A percentile compares a stretch with the other conserved stretches of the same genome.
Conservation (phyloP, 2,329 filamentous ascomycete genomes). For the Talaromyces islandicus region DNA sequence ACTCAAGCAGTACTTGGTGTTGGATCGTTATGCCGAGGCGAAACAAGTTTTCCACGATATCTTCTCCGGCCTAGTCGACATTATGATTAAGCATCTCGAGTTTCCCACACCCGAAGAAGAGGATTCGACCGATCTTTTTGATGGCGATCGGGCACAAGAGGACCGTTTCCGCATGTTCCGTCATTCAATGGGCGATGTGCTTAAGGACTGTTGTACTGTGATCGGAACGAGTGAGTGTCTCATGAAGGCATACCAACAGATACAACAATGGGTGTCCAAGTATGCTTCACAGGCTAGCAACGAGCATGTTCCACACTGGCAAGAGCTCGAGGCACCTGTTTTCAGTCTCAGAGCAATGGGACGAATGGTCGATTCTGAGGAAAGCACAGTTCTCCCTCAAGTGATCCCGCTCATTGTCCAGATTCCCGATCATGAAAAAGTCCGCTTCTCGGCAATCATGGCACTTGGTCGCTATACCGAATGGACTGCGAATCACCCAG, state of each 20-base stretch:
- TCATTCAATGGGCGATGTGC: constrained; percentile 93
- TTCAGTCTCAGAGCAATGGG: constrained; percentile 96
- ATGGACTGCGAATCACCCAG: constrained; percentile 91
- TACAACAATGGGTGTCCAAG: constrained; percentile 80
- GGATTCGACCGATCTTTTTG: constrained; percentile 73
- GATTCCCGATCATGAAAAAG: constrained; percentile 91
- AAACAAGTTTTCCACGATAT: constrained; percentile 71
- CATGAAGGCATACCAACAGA: constrained; percentile 76
- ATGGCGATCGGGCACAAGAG: constrained; percentile 90
- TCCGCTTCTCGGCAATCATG: constrained; percentile 98
- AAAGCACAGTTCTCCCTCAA: constrained; percentile 79
- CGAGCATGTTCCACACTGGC: constrained; percentile 83
- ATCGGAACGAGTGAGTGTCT: constrained; percentile 90
- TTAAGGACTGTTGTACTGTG: constrained; percentile 95
- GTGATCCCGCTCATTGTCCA: constrained; percentile 91
- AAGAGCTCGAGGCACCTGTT: constrained; percentile 87
- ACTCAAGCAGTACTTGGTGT: constrained; percentile 87
- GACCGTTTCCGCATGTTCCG: constrained; percentile 96
- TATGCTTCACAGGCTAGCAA: constrained; percentile 71
- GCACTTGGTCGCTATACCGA: constrained; percentile 93
- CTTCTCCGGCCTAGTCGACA: constrained; percentile 83
- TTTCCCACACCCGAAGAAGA: constrained; percentile 74
- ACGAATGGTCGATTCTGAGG: constrained; percentile 87
- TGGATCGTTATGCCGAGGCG: constrained; percentile 83
- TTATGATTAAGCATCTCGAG: constrained; percentile 84